A percentile compares a stretch with the other conserved stretches of the same genome.
These are phyloP conservation scores for Xylariaceae sp. DNA, from an alignment of 2,329 filamentous ascomycete species.

Conservation along the genomic window DNA sequence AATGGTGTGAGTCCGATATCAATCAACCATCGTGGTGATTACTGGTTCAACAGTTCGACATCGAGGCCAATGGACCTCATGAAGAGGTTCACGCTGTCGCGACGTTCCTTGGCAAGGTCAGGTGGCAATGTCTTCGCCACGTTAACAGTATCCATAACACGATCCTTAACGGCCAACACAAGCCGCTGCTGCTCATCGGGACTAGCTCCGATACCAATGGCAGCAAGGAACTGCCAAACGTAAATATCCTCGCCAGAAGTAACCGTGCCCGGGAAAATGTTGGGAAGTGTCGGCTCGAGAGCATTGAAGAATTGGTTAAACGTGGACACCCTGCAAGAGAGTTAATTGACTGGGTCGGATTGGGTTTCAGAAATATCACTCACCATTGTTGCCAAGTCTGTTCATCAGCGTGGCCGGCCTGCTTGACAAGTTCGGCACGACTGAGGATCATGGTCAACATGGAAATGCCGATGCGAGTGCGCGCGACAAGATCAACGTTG, in stretches of 20 bases:
- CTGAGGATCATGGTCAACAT: slow-evolving; percentile 92
- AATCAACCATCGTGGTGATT: too few species aligned
- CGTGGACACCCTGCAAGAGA: slow-evolving; percentile 52
- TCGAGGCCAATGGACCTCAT: slow-evolving; percentile 99
- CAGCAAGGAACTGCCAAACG: slow-evolving; percentile 95
- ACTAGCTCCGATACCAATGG: slow-evolving; percentile 86
- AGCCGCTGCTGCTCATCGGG: slow-evolving; percentile 92
- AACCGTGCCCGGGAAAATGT: slow-evolving; percentile 87
- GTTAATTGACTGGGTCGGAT: slow-evolving; percentile 4
- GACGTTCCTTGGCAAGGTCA: slow-evolving; percentile 73
- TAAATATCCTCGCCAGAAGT: slow-evolving; percentile 89
- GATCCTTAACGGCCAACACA: slow-evolving; percentile 93
- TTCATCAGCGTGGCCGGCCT: slow-evolving; percentile 62
- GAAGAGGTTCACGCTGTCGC: slow-evolving; percentile 93
- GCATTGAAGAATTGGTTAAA: slow-evolving; percentile 85
- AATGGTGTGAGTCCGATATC: too few species aligned
- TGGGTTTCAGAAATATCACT: slow-evolving; percentile 16
- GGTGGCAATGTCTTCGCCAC: slow-evolving; percentile 83
- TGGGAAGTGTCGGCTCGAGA: slow-evolving; percentile 73
- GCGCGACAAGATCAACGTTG: slow-evolving; percentile 76
- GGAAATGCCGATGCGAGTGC: slow-evolving; percentile 79
- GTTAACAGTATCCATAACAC: slow-evolving; percentile 89
- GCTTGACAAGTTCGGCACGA: slow-evolving; percentile 87
- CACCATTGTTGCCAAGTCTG: slow-evolving; percentile 76
- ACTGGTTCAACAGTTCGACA: slow-evolving; percentile 68